phyloP scores from a whole-genome alignment of 2,329 filamentous ascomycete genomes.

The Fusarium sp. region DNA sequence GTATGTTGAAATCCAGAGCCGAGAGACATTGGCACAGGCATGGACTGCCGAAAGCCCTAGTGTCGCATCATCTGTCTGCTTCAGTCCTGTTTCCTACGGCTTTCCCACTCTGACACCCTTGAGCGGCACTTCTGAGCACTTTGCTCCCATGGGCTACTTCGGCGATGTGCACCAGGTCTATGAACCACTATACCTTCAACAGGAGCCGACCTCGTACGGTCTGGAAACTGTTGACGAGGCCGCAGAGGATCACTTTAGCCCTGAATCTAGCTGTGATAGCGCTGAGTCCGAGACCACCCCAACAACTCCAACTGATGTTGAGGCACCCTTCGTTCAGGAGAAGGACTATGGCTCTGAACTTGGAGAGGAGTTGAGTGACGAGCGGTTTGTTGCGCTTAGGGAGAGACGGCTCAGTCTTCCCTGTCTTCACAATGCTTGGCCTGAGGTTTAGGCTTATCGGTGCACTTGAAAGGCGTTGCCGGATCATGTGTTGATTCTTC shows the following conservation, averaged over 20 bases:
- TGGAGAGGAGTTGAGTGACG: neutral
- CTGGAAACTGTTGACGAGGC: conserved; percentile 47
- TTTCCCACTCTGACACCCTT: conserved; percentile 41
- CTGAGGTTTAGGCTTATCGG: conserved; percentile 13
- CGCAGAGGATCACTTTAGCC: conserved; percentile 27
- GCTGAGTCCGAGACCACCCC: conserved; percentile 5
- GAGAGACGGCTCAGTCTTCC: conserved; percentile 48
- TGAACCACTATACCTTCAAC: conserved; percentile 1
- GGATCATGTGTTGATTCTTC: neutral
- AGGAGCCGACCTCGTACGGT: neutral
- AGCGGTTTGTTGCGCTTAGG: conserved; percentile 1
- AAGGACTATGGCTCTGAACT: conserved; percentile 9
- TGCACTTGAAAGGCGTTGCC: neutral
- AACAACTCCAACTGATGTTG: conserved; percentile 3
- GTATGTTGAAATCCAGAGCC: conserved; percentile 60
- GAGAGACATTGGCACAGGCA: conserved; percentile 53
- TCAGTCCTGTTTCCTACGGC: conserved; percentile 27
- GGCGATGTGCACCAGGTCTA: conserved; percentile 1
- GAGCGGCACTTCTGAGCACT: conserved; percentile 47
- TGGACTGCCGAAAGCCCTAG: conserved; percentile 21
- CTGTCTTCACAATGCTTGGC: conserved; percentile 44
- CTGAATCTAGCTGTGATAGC: conserved; percentile 10
- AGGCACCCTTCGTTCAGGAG: neutral
- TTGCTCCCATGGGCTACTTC: conserved; percentile 48
- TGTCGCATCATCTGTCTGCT: conserved; percentile 18